Conservation (phyloP, 371 early-diverging fungal species). For the Massospora cicadina region DNA sequence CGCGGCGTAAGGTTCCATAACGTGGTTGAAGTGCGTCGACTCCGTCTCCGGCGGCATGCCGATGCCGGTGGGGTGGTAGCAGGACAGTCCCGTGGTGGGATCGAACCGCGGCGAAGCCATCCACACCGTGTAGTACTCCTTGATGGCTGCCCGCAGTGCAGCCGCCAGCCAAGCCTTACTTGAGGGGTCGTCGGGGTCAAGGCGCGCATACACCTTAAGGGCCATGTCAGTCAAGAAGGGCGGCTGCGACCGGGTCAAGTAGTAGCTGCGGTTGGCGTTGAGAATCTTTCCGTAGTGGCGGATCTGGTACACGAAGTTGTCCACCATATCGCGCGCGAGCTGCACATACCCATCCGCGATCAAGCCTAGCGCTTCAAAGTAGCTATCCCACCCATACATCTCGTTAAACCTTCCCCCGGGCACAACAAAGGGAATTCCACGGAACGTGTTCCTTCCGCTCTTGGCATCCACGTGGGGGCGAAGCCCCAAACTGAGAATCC, state of each 20-base stretch:
- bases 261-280: conserved; percentile 94
- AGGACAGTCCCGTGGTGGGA: conserved; percentile 50
- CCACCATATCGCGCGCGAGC: conserved; percentile 83
- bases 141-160: conserved; percentile 58
- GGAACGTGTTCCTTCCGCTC: conserved; percentile 26
- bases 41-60: conserved; percentile 97
- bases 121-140: conserved; percentile 89
- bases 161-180: conserved; percentile 63
- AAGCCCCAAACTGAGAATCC: conserved; percentile 76
- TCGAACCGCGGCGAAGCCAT: conserved; percentile 63
- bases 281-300: conserved; percentile 93
- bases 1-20: conserved; percentile 68
- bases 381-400: conserved; percentile 97
- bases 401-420: conserved; percentile 98
- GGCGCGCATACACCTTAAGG: conserved; percentile 48
- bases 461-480: conserved; percentile 30
- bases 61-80: conserved; percentile 72
- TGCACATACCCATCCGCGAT: conserved; percentile 65
- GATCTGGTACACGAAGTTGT: conserved; percentile 90
- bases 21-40: conserved; percentile 79
- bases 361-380: conserved; percentile 83
- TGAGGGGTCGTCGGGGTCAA: conserved; percentile 26
- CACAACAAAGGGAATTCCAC: conserved; percentile 84
- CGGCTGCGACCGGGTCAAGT: conserved; percentile 89
- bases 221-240: conserved; percentile 96